Conservation (phyloP, 176 grass and related monocot genomes). For the Triticum aestivum region IWGSC_CS_RefSeq_v2.1 NC_057806.1:229707969-229708468, state of each 20-base stretch:
- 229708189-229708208: not conserved
- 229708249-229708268: not conserved
- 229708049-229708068: conserved; percentile 90
- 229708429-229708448: not conserved
- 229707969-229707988: not conserved
- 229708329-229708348: not conserved
- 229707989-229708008: not conserved
- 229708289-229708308: not conserved
- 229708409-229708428: not conserved
- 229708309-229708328: not conserved
- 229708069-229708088: conserved; percentile 87
- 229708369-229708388: not conserved
- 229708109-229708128: conserved; percentile 30
- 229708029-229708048: conserved; percentile 89
- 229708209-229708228: not conserved
- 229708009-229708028: conserved; percentile 58
- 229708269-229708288: not conserved
- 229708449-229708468: not conserved
- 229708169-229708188: not conserved
- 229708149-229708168: not conserved
- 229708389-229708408: not conserved
- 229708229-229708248: not conserved
- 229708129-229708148: conserved; percentile 7
- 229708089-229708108: conserved; percentile 94
- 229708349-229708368: not conserved